Conservation (phyloP, 2,329 filamentous ascomycete genomes). For the Stagonosporopsis rhizophila region DNA sequence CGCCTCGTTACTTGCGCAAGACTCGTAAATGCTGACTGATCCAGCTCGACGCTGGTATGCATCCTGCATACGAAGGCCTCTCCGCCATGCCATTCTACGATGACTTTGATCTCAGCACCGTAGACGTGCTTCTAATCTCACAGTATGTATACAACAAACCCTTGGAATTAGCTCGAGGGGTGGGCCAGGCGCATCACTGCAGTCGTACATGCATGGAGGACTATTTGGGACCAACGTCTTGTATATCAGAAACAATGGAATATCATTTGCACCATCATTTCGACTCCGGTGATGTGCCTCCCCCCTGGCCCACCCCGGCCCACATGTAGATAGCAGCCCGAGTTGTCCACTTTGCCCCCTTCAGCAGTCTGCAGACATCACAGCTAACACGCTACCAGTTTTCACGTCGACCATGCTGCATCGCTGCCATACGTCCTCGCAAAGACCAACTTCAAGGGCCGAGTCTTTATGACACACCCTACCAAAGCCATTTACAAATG, state of each 20-base stretch:
- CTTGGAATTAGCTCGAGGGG: slow-evolving; percentile 11
- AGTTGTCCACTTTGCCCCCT: background rate
- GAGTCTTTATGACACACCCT: slow-evolving; percentile 98
- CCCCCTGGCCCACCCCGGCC: slow-evolving; percentile 16
- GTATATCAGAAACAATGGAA: slow-evolving; percentile 53
- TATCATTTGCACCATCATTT: slow-evolving; percentile 46
- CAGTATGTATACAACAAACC: slow-evolving; percentile 75
- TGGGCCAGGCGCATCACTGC: slow-evolving; percentile 43
- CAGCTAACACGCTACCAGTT: slow-evolving; percentile 64
- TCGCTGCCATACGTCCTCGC: slow-evolving; percentile 97
- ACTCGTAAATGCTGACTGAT: slow-evolving; percentile 28
- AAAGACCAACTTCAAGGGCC: slow-evolving; percentile 96
- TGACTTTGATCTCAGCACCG: slow-evolving; percentile 95
- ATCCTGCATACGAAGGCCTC: slow-evolving; percentile 94
- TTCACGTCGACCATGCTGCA: slow-evolving; percentile 97
- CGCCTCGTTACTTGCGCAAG: slow-evolving; percentile 9
- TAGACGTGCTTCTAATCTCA: slow-evolving; percentile 96
- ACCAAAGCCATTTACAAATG: slow-evolving; percentile 99
- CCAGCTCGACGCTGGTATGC: slow-evolving; percentile 95
- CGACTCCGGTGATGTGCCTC: slow-evolving; percentile 48
- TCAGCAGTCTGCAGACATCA: background rate
- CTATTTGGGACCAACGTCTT: slow-evolving; percentile 32
- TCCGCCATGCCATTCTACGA: slow-evolving; percentile 96
- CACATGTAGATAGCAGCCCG: slow-evolving; percentile 31
- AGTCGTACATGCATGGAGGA: slow-evolving; percentile 38